Conservation (phyloP, 441 rosid genomes). For the Corymbia citriodora region DNA sequence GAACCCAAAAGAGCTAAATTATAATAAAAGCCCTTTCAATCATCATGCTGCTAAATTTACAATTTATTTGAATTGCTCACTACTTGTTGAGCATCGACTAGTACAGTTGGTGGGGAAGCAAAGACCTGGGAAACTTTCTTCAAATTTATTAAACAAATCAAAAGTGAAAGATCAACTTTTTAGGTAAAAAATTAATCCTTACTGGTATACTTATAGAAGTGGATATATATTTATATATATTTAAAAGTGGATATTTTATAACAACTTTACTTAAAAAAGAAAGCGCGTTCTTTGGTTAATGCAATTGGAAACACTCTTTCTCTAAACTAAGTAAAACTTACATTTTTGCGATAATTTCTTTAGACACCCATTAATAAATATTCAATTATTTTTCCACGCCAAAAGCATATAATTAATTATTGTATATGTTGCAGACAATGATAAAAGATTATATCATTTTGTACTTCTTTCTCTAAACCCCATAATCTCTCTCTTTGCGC, state of each 20-base stretch:
- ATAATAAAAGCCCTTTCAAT: neutral
- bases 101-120: neutral
- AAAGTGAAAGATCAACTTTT: neutral
- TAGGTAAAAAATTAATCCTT: neutral
- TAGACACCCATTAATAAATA: neutral
- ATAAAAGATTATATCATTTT: neutral
- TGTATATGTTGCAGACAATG: neutral
- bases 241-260: neutral
- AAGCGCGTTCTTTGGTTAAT: neutral
- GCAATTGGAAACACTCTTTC: neutral
- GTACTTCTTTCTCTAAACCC: neutral
- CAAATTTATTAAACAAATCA: neutral
- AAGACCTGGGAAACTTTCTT: neutral
- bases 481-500: neutral
- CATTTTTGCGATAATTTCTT: neutral
- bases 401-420: neutral
- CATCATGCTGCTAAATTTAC: neutral
- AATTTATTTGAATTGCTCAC: neutral
- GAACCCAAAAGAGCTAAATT: neutral
- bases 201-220: no score
- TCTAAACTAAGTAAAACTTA: neutral
- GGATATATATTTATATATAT: no score
- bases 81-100: neutral
- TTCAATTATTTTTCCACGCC: neutral
- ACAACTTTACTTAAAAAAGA: neutral